Percentiles rank a stretch among this genome's conserved stretches.
These are phyloP conservation scores for Saccharum spontaneum DNA, from an alignment of 176 grass and related monocot genomes.

Conservation along the genomic window DNA sequence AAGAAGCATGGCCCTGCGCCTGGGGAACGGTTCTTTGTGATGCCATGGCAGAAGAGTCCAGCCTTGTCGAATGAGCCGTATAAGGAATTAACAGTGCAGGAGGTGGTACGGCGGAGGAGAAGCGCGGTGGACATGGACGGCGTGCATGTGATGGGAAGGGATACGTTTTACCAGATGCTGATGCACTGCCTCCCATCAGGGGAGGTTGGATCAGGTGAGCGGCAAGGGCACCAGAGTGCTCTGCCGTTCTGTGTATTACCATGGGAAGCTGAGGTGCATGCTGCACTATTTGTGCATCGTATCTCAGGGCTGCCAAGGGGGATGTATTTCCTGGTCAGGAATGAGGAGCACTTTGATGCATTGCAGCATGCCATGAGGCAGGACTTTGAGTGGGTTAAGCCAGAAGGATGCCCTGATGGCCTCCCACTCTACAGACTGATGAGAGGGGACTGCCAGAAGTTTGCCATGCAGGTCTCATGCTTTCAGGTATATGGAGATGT, in stretches of 20 bases:
- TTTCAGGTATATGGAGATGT: slow-evolving; percentile 56
- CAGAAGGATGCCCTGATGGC: slow-evolving; percentile 66
- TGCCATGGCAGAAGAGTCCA: slow-evolving; percentile 44
- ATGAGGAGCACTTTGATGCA: slow-evolving; percentile 70
- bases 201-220: slow-evolving; percentile 38
- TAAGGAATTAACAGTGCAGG: slow-evolving; percentile 55
- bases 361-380: slow-evolving; percentile 59
- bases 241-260: slow-evolving; percentile 72
- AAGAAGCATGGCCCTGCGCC: slow-evolving; percentile 57
- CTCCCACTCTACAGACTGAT: slow-evolving; percentile 77
- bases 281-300: slow-evolving; percentile 73
- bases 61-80: slow-evolving; percentile 52
- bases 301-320: slow-evolving; percentile 64
- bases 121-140: slow-evolving; percentile 87
- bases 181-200: slow-evolving; percentile 86
- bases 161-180: slow-evolving; percentile 82
- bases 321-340: slow-evolving; percentile 87
- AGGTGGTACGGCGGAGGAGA: slow-evolving; percentile 61
- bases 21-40: slow-evolving; percentile 43
- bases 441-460: slow-evolving; percentile 64
- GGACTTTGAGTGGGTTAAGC: slow-evolving; percentile 73
- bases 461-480: slow-evolving; percentile 86
- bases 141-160: slow-evolving; percentile 58
- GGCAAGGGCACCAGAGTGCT: slow-evolving; percentile 60
- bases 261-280: slow-evolving; percentile 91